Base-by-base conservation (phyloP, 257 asterid genomes). In the Schizonepeta tenuifolia region DNA sequence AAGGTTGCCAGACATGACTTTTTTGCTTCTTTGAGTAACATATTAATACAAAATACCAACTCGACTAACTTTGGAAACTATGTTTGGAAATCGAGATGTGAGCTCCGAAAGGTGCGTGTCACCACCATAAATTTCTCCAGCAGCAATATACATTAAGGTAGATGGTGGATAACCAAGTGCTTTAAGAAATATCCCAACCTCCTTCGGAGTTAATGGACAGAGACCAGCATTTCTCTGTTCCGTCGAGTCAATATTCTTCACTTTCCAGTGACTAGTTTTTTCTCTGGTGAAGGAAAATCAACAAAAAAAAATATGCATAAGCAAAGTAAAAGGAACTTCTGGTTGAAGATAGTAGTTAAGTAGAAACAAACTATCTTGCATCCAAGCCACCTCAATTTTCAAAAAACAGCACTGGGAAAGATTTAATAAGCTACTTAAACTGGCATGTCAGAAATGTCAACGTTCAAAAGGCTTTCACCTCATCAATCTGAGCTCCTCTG, bases 161-260 rank as follows among this genome's bases (percentile, higher is more conserved):
- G 96, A 88, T 3, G 83, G 74, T 67, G 93, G 92, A 78, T 85
- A 94, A 76, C 97, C 97, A 70, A 88, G 88, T 76, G 97, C 95
- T 64, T 87, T 85, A 77, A 94, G 96, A 89, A 94, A 88, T 70
- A 88, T 66, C 51, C 97, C 98, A 40, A 91, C 97, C 78, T 94
- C 99, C 84, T 89, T 91, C 61, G 99, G 99, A 26, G 98, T 94
- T 75, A 94, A 82, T 36, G 99, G 99, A 78, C 99, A 94, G 53
- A 88, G 85, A 67, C 99, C 98, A 66, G 84, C 86, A 26, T 83
- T 76, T 84, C 99, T 82, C 84, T 94, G 97, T 66, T 91, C 97
- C 1, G 91, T 87, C 46, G 99, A 84, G 77, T 94, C 86, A 55
- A 91, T 91, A 78, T 77, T 84, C 81, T 94, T 91, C 18, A 85